These are phyloP conservation scores for Gloeopeniophorella convolvens DNA, from an alignment of 768 basidiomycete species.

Conservation along the genomic window DNA sequence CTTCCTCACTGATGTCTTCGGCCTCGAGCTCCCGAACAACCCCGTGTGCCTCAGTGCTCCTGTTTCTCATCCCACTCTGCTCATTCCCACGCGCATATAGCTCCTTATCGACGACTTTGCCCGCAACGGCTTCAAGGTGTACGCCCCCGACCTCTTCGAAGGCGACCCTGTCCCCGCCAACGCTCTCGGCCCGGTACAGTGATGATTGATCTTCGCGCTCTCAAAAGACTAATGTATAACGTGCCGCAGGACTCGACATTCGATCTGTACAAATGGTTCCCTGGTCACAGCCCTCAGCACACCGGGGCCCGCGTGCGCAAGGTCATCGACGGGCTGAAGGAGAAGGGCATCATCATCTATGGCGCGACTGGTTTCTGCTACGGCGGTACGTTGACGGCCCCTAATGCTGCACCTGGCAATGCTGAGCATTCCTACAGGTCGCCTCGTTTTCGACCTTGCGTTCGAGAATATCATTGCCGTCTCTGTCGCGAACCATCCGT, in stretches of 20 bases:
- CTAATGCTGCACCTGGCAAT: too few species aligned
- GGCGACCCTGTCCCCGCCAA: constrained; percentile 25
- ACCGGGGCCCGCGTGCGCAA: constrained; percentile 22
- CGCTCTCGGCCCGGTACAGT: constrained; percentile 18
- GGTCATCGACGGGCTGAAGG: constrained; percentile 26
- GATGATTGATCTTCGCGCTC: too few species aligned
- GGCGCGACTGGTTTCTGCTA: constrained; percentile 29
- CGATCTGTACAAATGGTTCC: constrained; percentile 5
- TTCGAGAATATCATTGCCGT: constrained; percentile 35
- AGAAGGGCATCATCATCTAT: constrained; percentile 26
- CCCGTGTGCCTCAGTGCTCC: constrained; percentile 17
- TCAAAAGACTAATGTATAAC: neutral
- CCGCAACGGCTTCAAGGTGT: constrained; percentile 30
- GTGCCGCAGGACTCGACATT: constrained; percentile 1
- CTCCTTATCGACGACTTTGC: constrained; percentile 40
- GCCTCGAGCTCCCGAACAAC: constrained; percentile 31
- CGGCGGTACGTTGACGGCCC: constrained; percentile 12
- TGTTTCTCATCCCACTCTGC: neutral
- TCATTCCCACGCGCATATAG: constrained; percentile 21
- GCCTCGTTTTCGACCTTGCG: constrained; percentile 31
- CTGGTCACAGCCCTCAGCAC: constrained; percentile 17
- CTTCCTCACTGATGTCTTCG: constrained; percentile 36
- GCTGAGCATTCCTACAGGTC: neutral
- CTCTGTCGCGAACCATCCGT: constrained; percentile 42
- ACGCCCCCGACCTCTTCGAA: constrained; percentile 16